Base-by-base conservation (phyloP, 768 basidiomycete genomes). In the Cystofilobasidium capitatum region DNA sequence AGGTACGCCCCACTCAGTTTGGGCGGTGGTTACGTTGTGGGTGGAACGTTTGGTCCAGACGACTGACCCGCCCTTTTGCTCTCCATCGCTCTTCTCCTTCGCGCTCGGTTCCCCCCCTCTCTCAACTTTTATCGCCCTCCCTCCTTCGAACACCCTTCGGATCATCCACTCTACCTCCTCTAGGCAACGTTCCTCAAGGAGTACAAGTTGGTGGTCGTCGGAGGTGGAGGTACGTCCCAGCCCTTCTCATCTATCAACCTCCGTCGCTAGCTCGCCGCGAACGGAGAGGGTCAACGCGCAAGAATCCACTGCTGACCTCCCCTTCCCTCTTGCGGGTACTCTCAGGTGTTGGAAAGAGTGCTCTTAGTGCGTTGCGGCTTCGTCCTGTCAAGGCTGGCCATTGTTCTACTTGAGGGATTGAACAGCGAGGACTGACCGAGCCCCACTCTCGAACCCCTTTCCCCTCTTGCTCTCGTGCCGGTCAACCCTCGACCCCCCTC, bases 161-260 rank as follows among this genome's bases (percentile, higher is more conserved):
- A n/a, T n/a, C n/a, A n/a, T n/a, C n/a, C n/a, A n/a, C n/a, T n/a
- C n/a, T n/a, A n/a, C n/a, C n/a, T n/a, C n/a, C n/a, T n/a, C n/a
- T 37, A 79, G 77, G 77, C 77, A 37, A 77, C 78, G 62, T 79
- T 79, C 81, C 80, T 98, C 78, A 82, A 93, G 74, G 94, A 98
- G 77, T 98, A 98, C 81, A 97, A 97, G 82, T 86, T 97, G 69
- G 94, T 98, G 71, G 94, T 98, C 71, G 94, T 97, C 70, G 94
- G 94, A 58, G 94, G 94, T 75, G 94, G 93, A 84, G 93, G 92
- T 88, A 63, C 74, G 63, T 71, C 33, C 16, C 20, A n/a, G 22
- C 17, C 16, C 14, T 16, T 36, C 31, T 33, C 64, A 20, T 58
- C 47, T 44, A 17, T 65, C 40, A 10, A 7, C 7, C 8, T 35